phyloP scores from a whole-genome alignment of 768 basidiomycete species.

The Cyclocybe cylindracea region DNA sequence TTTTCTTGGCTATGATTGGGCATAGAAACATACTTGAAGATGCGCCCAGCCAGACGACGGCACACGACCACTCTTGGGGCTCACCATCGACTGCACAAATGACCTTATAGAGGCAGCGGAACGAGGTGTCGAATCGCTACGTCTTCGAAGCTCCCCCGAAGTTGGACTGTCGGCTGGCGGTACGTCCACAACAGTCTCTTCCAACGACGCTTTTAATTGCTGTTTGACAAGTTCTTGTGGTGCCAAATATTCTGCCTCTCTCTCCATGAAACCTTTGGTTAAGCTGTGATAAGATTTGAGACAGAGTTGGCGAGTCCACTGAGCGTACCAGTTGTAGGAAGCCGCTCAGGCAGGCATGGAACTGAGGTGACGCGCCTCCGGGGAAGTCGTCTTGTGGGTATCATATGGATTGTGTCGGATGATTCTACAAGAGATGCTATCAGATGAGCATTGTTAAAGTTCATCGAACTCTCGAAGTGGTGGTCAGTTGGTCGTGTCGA shows the following conservation, averaged over 20 bases:
- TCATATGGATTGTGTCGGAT: constrained; percentile 18
- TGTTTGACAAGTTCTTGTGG: constrained; percentile 60
- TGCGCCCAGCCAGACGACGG: constrained; percentile 24
- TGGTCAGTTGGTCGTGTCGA: too few species aligned
- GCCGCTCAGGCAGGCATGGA: constrained; percentile 66
- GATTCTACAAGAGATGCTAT: constrained; percentile 33
- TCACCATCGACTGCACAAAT: constrained; percentile 26
- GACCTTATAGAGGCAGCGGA: constrained; percentile 35
- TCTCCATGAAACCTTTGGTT: constrained; percentile 59
- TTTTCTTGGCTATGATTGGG: not conserved
- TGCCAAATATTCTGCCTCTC: constrained; percentile 65
- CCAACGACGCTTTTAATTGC: constrained; percentile 28
- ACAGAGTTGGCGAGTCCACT: not conserved
- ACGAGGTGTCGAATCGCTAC: constrained; percentile 20
- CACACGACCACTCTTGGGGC: constrained; percentile 12
- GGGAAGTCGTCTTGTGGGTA: constrained; percentile 14
- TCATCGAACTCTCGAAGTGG: constrained; percentile 21
- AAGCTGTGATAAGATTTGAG: not conserved
- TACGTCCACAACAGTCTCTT: constrained; percentile 20
- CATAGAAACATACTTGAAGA: constrained; percentile 23
- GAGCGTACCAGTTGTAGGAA: constrained; percentile 63
- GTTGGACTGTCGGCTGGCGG: constrained; percentile 23
- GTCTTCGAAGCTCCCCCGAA: constrained; percentile 10
- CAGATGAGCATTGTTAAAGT: constrained; percentile 56
- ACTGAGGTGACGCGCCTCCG: constrained; percentile 46